A percentile compares a stretch with the other conserved stretches of the same genome.
phyloP scores from a whole-genome alignment of 805 yeast genomes.

The Yarrowia keelungensis region DNA sequence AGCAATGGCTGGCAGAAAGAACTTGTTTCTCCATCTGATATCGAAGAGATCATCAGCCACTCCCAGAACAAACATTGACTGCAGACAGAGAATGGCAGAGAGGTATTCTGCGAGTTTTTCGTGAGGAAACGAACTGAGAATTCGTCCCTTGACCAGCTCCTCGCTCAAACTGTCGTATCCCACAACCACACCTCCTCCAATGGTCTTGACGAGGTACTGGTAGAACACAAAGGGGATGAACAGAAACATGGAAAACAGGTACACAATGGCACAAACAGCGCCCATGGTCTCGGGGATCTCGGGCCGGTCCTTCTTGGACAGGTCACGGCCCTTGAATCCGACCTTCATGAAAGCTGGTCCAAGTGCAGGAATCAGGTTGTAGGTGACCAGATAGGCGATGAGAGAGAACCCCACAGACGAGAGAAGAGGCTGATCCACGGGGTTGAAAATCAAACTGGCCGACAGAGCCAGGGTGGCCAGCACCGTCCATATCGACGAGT shows the following conservation, averaged over 20 bases:
- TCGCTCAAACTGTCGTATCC: slow-evolving; percentile 52
- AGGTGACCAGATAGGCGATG: slow-evolving; percentile 68
- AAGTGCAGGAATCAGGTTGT: slow-evolving; percentile 70
- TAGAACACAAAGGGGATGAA: slow-evolving; percentile 88
- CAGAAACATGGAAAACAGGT: slow-evolving; percentile 78
- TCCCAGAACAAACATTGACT: slow-evolving; percentile 84
- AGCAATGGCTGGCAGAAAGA: slow-evolving; percentile 93
- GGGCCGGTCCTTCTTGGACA: slow-evolving; percentile 77
- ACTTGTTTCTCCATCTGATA: slow-evolving; percentile 96
- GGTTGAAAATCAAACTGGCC: slow-evolving; percentile 44
- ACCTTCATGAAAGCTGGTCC: slow-evolving; percentile 69
- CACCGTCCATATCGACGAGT: slow-evolving; percentile 36
- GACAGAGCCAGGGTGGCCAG: slow-evolving; percentile 30
- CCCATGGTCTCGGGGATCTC: slow-evolving; percentile 91
- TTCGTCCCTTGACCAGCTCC: slow-evolving; percentile 45
- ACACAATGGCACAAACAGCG: slow-evolving; percentile 82
- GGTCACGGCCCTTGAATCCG: slow-evolving; percentile 86
- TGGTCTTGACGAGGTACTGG: slow-evolving; percentile 69
- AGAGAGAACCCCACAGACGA: slow-evolving; percentile 72
- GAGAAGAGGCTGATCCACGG: slow-evolving; percentile 56
- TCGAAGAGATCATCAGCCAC: slow-evolving; percentile 95
- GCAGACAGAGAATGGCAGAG: slow-evolving; percentile 81
- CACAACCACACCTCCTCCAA: slow-evolving; percentile 59
- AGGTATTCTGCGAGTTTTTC: slow-evolving; percentile 83
- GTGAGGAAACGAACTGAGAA: slow-evolving; percentile 65